Conservation (phyloP, 2,329 filamentous ascomycete species). For the Cercospora sojina region DNA sequence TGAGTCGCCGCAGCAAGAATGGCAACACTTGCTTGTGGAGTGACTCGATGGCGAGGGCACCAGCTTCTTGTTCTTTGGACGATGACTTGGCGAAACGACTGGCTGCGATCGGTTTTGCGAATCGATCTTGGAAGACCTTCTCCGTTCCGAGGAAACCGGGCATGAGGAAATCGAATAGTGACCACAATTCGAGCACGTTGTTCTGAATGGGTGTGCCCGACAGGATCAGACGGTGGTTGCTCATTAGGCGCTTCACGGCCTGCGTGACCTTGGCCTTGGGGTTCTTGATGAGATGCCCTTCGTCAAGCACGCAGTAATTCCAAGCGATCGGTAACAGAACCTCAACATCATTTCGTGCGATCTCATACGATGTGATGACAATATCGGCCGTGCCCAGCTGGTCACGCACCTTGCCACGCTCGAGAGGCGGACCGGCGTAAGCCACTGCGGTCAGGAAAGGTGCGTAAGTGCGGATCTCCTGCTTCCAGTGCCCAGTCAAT, state of each 20-base stretch:
- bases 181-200: constrained; percentile 96
- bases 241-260: constrained; percentile 83
- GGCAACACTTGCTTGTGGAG: constrained; percentile 96
- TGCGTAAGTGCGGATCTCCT: constrained; percentile 93
- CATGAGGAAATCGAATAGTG: constrained; percentile 98
- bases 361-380: constrained; percentile 96
- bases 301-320: constrained; percentile 97
- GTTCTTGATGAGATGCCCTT: constrained; percentile 98
- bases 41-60: constrained; percentile 94
- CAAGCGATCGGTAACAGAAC: constrained; percentile 78
- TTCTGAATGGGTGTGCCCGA: constrained; percentile 98
- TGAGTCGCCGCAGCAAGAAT: constrained; percentile 91
- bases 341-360: constrained; percentile 94
- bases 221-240: constrained; percentile 92
- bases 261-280: constrained; percentile 93
- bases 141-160: constrained; percentile 94
- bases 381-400: constrained; percentile 78
- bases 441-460: constrained; percentile 87
- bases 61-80: constrained; percentile 96
- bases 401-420: constrained; percentile 70
- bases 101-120: constrained; percentile 91
- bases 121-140: constrained; percentile 94
- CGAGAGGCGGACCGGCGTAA: constrained; percentile 84
- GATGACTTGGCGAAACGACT: constrained; percentile 96
- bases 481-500: constrained; percentile 96